A percentile compares a stretch with the other conserved stretches of the same genome.
Evolutionary conservation across 345 rosid species (phyloP).

Genomic region (Arabis hirsuta): DNA sequence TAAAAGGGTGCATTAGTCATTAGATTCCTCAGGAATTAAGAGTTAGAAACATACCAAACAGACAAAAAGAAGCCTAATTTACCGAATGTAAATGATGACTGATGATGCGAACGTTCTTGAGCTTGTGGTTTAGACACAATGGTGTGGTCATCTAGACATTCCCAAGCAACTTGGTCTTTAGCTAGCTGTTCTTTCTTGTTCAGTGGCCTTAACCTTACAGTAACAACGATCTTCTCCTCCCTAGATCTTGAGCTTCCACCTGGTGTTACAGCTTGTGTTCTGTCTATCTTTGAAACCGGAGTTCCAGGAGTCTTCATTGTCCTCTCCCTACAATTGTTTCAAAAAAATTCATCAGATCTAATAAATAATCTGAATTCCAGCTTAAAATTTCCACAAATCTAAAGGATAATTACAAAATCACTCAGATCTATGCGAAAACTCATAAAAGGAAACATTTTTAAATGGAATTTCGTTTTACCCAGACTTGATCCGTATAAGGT

Average conservation of each 20-base stretch:
- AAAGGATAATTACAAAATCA: not conserved
- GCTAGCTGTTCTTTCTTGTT: conserved; percentile 86
- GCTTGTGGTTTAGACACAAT: conserved; percentile 72
- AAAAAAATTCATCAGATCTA: conserved; percentile 21
- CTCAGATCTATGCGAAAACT: conserved; percentile 19
- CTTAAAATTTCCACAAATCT: not conserved
- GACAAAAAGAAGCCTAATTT: conserved; percentile 24
- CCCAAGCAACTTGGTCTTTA: conserved; percentile 95
- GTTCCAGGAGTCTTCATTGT: conserved; percentile 81
- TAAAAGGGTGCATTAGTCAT: conserved; percentile 14
- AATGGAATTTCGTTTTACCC: not conserved
- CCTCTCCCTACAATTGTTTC: conserved; percentile 35
- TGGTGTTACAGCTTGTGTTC: conserved; percentile 65
- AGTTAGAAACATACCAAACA: conserved; percentile 20
- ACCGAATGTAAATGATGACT: conserved; percentile 88
- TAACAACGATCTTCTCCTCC: conserved; percentile 98
- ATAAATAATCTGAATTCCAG: not conserved
- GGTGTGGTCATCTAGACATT: conserved; percentile 82
- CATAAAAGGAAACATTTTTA: conserved; percentile 13
- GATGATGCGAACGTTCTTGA: conserved; percentile 80
- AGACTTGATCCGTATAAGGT: conserved; percentile 19
- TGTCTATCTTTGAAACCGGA: conserved; percentile 78
- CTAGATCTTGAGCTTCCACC: conserved; percentile 74
- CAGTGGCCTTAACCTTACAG: conserved; percentile 88
- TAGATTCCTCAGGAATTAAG: not conserved